A percentile compares a stretch with the other conserved stretches of the same genome.
These are phyloP conservation scores for Lantana camara DNA, from an alignment of 257 asterid species.

Conservation along the genomic window DNA sequence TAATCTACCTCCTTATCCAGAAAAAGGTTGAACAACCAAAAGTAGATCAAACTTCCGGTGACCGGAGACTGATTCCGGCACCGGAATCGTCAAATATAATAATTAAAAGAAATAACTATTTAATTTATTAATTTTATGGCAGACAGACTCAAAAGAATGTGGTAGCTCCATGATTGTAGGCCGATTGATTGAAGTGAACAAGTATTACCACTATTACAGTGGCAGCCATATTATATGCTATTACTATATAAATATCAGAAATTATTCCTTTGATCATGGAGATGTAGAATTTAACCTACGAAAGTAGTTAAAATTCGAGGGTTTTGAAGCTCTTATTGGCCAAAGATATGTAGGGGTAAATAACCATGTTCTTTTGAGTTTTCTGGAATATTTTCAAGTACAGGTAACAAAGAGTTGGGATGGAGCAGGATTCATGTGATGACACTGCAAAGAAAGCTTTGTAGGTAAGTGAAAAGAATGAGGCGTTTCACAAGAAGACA, in stretches of 20 bases:
- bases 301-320: not conserved
- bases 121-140: not conserved
- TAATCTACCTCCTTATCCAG: not conserved
- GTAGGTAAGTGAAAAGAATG: not conserved
- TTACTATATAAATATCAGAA: not conserved
- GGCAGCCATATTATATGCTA: no score
- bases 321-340: not conserved
- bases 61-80: constrained; percentile 19
- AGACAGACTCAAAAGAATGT: not conserved
- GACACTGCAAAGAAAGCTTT: constrained; percentile 15
- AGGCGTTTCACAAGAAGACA: constrained; percentile 12
- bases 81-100: constrained; percentile 18
- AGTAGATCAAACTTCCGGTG: constrained; percentile 1
- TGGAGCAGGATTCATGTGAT: constrained; percentile 44
- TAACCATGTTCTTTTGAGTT: not conserved
- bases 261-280: constrained; percentile 3
- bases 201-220: not conserved
- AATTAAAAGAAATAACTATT: not conserved
- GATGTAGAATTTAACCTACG: not conserved
- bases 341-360: not conserved
- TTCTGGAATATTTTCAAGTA: constrained; percentile 8
- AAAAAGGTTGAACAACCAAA: not conserved
- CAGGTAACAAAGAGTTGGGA: constrained; percentile 23
- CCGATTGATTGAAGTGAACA: constrained; percentile 10
- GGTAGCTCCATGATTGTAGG: constrained; percentile 12